Percentiles rank a stretch among this genome's conserved stretches.
These are phyloP conservation scores for Mortierella sp. DNA, from an alignment of 371 early-diverging fungal species.

Conservation along the genomic window DNA sequence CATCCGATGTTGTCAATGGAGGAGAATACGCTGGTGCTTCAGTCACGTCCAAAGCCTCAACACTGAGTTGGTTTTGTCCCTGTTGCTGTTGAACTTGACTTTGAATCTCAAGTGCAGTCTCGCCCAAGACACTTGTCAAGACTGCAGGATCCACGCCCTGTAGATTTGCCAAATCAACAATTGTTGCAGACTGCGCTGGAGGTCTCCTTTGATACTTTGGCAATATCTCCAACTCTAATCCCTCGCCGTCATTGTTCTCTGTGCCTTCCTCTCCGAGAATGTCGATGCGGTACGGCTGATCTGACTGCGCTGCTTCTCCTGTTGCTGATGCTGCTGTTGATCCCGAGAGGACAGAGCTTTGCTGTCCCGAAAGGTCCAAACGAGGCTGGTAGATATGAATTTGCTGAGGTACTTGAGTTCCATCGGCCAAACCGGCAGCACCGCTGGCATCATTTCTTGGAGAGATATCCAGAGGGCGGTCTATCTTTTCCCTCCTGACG, in stretches of 20 bases:
- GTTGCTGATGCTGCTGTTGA: neutral
- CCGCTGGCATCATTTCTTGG: neutral
- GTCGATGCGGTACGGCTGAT: neutral
- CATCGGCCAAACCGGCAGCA: neutral
- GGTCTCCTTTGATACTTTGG: constrained; percentile 27
- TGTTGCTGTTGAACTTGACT: neutral
- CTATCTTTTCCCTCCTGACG: neutral
- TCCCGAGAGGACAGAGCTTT: constrained; percentile 5
- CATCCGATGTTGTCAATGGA: neutral
- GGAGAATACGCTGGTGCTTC: constrained; percentile 4
- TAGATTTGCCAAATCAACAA: constrained; percentile 39
- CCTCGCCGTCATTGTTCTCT: neutral
- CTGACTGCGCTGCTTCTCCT: neutral
- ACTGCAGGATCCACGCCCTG: constrained; percentile 16
- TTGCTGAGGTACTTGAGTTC: constrained; percentile 7
- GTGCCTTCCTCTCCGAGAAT: neutral
- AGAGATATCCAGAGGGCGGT: neutral
- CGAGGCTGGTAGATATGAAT: constrained; percentile 33
- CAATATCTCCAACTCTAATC: constrained; percentile 26
- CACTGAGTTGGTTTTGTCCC: neutral
- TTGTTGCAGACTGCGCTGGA: constrained; percentile 32
- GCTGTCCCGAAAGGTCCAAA: constrained; percentile 1
- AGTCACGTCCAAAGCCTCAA: neutral
- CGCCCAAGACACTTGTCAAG: constrained; percentile 15
- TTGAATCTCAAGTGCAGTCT: neutral